Conservation (phyloP, 2,329 filamentous ascomycete genomes). For the Fusarium sp. region DNA sequence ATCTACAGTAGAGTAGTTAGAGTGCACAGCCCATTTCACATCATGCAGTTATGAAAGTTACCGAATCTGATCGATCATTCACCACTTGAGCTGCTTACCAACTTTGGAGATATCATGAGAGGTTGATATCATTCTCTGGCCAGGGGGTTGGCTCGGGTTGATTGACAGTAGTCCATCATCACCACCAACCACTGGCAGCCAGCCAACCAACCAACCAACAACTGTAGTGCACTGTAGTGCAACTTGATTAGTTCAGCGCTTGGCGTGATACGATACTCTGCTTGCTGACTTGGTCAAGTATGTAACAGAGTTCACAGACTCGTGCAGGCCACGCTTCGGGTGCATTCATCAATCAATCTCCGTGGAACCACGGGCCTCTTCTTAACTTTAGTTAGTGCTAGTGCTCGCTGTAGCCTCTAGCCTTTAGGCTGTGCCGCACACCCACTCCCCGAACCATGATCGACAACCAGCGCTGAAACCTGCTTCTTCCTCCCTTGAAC, state of each 20-base stretch:
- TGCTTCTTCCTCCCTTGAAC: not conserved
- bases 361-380: slow-evolving; percentile 15
- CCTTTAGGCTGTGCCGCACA: slow-evolving; percentile 10
- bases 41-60: not conserved
- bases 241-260: slow-evolving; percentile 1
- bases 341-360: slow-evolving; percentile 29
- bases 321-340: slow-evolving; percentile 19
- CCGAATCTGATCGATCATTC: not conserved
- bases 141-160: slow-evolving; percentile 1
- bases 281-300: not conserved
- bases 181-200: not conserved
- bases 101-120: not conserved
- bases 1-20: not conserved
- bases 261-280: not conserved
- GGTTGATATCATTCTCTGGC: not conserved
- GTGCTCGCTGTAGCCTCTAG: not conserved
- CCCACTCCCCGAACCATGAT: slow-evolving; percentile 38
- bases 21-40: not conserved
- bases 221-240: not conserved
- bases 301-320: not conserved
- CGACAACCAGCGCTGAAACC: slow-evolving; percentile 16
- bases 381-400: not conserved
- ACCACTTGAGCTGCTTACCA: not conserved
- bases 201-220: not conserved
- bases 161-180: not conserved